Evolutionary conservation across 306 rosid species (phyloP).

Genomic region (Vigna angularis): DNA sequence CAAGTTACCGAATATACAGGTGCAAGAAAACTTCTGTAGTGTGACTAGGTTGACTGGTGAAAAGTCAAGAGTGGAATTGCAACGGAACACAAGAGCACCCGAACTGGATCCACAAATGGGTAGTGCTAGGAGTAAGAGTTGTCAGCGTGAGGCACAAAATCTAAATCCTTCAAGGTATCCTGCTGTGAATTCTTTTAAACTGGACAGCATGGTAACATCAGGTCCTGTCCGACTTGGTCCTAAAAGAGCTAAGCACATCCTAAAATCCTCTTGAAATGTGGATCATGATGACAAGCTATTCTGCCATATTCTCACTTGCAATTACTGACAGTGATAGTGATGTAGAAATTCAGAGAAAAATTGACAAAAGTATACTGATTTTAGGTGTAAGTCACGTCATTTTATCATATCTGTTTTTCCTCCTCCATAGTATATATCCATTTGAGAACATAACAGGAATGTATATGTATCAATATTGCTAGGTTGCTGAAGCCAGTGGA

Average conservation of each 20-base stretch:
- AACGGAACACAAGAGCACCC: slow-evolving; percentile 41
- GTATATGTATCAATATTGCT: slow-evolving; percentile 48
- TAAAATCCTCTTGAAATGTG: slow-evolving; percentile 67
- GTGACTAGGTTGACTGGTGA: slow-evolving; percentile 48
- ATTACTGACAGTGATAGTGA: slow-evolving; percentile 59
- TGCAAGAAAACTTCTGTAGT: slow-evolving; percentile 52
- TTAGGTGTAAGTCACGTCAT: slow-evolving; percentile 60
- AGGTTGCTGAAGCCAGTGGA: slow-evolving; percentile 55
- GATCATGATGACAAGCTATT: slow-evolving; percentile 57
- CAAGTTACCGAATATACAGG: slow-evolving; percentile 50
- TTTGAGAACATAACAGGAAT: slow-evolving; percentile 45
- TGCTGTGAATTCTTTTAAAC: slow-evolving; percentile 50
- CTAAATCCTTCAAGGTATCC: slow-evolving; percentile 49
- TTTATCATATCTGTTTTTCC: slow-evolving; percentile 35
- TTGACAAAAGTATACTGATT: slow-evolving; percentile 72
- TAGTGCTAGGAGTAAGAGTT: slow-evolving; percentile 48
- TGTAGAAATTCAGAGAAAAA: slow-evolving; percentile 63
- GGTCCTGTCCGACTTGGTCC: slow-evolving; percentile 81
- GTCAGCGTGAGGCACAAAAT: slow-evolving; percentile 48
- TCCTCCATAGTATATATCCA: slow-evolving; percentile 43
- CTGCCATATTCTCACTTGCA: slow-evolving; percentile 59
- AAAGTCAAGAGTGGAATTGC: slow-evolving; percentile 48
- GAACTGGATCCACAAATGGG: slow-evolving; percentile 52
- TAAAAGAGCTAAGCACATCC: slow-evolving; percentile 78
- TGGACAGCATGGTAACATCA: slow-evolving; percentile 55